Evolutionary conservation across 2,329 filamentous ascomycete species (phyloP), one percentile per base, ranked within the genome.

Genomic region (Trichophyton rubrum): DNA sequence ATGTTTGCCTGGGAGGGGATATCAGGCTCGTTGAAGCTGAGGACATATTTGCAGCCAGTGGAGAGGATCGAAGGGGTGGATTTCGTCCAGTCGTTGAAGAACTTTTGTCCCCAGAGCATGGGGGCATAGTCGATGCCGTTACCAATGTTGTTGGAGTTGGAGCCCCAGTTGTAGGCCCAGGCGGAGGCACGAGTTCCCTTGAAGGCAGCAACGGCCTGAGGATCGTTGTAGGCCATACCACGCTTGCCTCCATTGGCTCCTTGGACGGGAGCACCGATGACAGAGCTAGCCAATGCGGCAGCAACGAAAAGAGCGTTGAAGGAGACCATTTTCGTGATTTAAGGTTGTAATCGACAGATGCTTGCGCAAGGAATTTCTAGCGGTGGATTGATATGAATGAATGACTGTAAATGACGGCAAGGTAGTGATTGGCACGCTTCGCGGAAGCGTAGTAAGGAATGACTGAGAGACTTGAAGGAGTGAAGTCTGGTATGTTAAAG

Each of bases 1-100:
- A 78, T 73, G 64, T 68, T 66, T 55, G 76, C 68, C 66, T 78
- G 76, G 1, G 64, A 63, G 59, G 62, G 8, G 8, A 69, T 67
- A 64, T 79, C 77, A 27, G 77, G 77, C 65, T 79, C 77, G 68
- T 79, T 79, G 71, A 79, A 78, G 40, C 71, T 72, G 53, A 78
- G 65, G 38, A 77, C 68, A 62, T 75, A 72, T 27, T 64, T 67
- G 63, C 67, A 69, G 56, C 72, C 73, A 45, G 68, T 68, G 33
- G 67, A 65, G 8, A 77, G 68, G 22, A 69, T 68, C 6, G 67
- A 67, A 38, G 71, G 65, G 60, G 74, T 69, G 56, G 70, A 69
- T 8, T 67, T 59, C 24, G 67, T 55, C 74, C 74, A 78, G 56
- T 62, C 65, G 35, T 61, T 63, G 62, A 75, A 71, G 64, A 71